phyloP scores from a whole-genome alignment of 441 rosid genomes.

The Arabidopsis hybrid region DNA sequence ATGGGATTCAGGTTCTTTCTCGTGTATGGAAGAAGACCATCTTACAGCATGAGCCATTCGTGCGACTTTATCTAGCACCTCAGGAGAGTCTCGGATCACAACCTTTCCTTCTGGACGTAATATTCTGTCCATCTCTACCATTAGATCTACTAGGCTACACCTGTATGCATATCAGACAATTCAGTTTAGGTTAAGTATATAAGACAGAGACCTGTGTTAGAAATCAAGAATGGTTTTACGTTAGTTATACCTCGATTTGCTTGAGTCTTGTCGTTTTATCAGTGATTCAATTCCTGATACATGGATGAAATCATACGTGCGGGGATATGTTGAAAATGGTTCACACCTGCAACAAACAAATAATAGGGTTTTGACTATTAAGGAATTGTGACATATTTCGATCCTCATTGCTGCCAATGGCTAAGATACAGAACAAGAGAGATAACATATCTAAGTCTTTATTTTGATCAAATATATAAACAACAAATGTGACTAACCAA shows the following conservation, averaged over 20 bases:
- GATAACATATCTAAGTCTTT: background rate
- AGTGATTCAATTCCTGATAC: constrained; percentile 80
- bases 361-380: background rate
- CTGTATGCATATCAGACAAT: constrained; percentile 52
- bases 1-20: constrained; percentile 86
- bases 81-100: constrained; percentile 85
- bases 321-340: constrained; percentile 99
- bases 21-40: constrained; percentile 69
- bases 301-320: constrained; percentile 89
- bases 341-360: constrained; percentile 78
- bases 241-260: constrained; percentile 67
- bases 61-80: constrained; percentile 73
- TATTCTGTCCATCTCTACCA: constrained; percentile 95
- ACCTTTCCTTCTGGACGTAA: constrained; percentile 92
- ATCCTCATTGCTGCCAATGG: background rate
- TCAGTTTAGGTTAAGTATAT: background rate
- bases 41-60: constrained; percentile 74
- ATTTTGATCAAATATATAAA: constrained; percentile 20
- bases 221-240: background rate
- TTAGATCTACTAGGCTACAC: constrained; percentile 85
- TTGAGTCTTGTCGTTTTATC: constrained; percentile 56
- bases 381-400: background rate
- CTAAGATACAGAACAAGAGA: constrained; percentile 17
- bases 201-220: background rate
- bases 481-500: constrained; percentile 64